These are phyloP conservation scores for Xerocomellus dryophilus DNA, from an alignment of 768 basidiomycete genomes.

Conservation along the genomic window DNA sequence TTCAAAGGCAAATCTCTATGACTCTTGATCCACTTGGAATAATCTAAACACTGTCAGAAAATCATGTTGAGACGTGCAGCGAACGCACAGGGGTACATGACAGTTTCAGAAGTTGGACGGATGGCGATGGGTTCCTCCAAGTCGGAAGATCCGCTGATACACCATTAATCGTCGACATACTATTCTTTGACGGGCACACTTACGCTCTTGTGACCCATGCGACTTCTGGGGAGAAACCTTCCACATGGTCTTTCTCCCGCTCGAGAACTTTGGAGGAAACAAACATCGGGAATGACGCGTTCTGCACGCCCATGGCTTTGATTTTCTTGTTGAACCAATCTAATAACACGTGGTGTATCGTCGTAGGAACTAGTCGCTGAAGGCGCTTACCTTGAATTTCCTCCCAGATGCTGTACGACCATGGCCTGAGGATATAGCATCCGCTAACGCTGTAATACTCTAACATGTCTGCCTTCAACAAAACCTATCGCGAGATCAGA, in stretches of 20 bases:
- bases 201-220: conserved; percentile 99
- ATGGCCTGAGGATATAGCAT: conserved; percentile 97
- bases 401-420: conserved; percentile 98
- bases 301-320: conserved; percentile 93
- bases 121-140: conserved; percentile 97
- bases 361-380: neutral
- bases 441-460: conserved; percentile 99
- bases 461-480: conserved; percentile 97
- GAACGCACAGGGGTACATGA: conserved; percentile 94
- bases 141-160: conserved; percentile 77
- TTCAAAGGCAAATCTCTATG: conserved; percentile 97
- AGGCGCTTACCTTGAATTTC: conserved; percentile 73
- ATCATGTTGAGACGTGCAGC: neutral
- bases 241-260: conserved; percentile 96
- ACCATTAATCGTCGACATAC: neutral
- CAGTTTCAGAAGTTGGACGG: conserved; percentile 96
- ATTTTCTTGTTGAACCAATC: conserved; percentile 93
- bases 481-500: conserved; percentile 54
- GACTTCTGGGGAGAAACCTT: conserved; percentile 98
- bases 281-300: conserved; percentile 99
- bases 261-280: conserved; percentile 90
- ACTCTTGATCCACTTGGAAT: conserved; percentile 97
- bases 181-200: conserved; percentile 30
- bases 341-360: conserved; percentile 28
- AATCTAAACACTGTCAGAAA: conserved; percentile 52